These are phyloP conservation scores for Pseudoneurospora amorphoporcata DNA, from an alignment of 495 filamentous ascomycete species.

Conservation along the genomic window DNA sequence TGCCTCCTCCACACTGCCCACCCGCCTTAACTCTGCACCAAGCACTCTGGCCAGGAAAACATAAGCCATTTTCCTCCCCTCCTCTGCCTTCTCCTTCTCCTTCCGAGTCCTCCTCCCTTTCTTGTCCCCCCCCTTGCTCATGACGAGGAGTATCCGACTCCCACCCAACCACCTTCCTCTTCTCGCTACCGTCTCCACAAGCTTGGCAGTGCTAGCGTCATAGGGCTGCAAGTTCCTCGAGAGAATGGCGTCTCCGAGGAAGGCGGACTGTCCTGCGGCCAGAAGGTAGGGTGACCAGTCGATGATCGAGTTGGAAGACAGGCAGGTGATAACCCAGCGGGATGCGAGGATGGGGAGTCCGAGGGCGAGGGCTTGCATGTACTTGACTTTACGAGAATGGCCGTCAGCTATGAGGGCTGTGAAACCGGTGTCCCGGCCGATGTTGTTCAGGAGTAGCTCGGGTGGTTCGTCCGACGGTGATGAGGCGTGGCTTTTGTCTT, in stretches of 20 bases:
- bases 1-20: slow-evolving; percentile 53
- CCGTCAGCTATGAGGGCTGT: slow-evolving; percentile 75
- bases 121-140: slow-evolving; percentile 20
- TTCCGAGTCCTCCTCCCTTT: neutral
- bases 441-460: slow-evolving; percentile 25
- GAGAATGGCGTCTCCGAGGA: slow-evolving; percentile 66
- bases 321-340: slow-evolving; percentile 71
- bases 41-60: slow-evolving; percentile 69
- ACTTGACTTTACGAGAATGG: slow-evolving; percentile 83
- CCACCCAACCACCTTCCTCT: slow-evolving; percentile 54
- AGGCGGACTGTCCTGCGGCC: slow-evolving; percentile 69
- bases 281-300: slow-evolving; percentile 78
- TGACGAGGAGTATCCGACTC: slow-evolving; percentile 64
- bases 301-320: slow-evolving; percentile 46
- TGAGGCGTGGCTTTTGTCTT: neutral
- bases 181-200: slow-evolving; percentile 45
- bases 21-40: slow-evolving; percentile 59
- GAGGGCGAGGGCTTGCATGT: slow-evolving; percentile 89
- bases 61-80: slow-evolving; percentile 46
- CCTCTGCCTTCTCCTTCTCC: slow-evolving; percentile 38
- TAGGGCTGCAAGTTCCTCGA: slow-evolving; percentile 57
- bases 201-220: slow-evolving; percentile 42
- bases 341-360: slow-evolving; percentile 74
- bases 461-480: slow-evolving; percentile 12
- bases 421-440: slow-evolving; percentile 56